Conservation (phyloP, 2,329 filamentous ascomycete species). For the Metarhizium album region DNA sequence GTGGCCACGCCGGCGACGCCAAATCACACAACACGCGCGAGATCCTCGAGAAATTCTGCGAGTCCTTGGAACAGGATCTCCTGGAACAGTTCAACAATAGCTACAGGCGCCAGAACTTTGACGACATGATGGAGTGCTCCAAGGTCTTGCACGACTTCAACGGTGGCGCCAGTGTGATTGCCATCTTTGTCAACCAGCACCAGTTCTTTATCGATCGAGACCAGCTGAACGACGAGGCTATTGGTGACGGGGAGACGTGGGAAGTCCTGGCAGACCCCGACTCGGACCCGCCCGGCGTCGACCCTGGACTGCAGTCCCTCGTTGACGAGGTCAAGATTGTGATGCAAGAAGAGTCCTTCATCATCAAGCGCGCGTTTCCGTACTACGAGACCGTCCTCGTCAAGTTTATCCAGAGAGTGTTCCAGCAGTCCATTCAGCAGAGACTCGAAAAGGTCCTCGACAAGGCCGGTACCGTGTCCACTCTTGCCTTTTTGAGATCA, state of each 20-base stretch:
- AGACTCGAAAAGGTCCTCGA: conserved; percentile 90
- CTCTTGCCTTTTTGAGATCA: conserved; percentile 80
- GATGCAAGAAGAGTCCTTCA: conserved; percentile 92
- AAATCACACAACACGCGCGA: conserved; percentile 63
- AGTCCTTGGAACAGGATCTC: conserved; percentile 89
- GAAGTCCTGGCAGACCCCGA: conserved; percentile 91
- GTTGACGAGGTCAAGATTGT: conserved; percentile 92
- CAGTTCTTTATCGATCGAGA: conserved; percentile 98
- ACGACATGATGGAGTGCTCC: conserved; percentile 96
- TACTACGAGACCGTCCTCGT: conserved; percentile 90
- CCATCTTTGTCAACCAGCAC: conserved; percentile 95
- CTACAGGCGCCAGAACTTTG: conserved; percentile 88
- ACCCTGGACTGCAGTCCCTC: conserved; percentile 82
- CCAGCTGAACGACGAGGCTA: conserved; percentile 79
- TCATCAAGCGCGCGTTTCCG: conserved; percentile 92
- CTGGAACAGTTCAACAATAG: conserved; percentile 96
- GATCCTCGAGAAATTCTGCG: conserved; percentile 91
- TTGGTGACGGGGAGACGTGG: conserved; percentile 67
- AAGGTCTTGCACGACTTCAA: conserved; percentile 93
- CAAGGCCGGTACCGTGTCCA: conserved; percentile 86
- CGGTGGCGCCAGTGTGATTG: conserved; percentile 89
- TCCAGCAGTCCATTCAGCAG: conserved; percentile 97
- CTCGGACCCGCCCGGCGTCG: conserved; percentile 79
- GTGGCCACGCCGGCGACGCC: conserved; percentile 27
- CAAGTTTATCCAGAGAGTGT: conserved; percentile 90